Conservation (phyloP, 2,329 filamentous ascomycete genomes). For the Neoascochyta sp. region DNA sequence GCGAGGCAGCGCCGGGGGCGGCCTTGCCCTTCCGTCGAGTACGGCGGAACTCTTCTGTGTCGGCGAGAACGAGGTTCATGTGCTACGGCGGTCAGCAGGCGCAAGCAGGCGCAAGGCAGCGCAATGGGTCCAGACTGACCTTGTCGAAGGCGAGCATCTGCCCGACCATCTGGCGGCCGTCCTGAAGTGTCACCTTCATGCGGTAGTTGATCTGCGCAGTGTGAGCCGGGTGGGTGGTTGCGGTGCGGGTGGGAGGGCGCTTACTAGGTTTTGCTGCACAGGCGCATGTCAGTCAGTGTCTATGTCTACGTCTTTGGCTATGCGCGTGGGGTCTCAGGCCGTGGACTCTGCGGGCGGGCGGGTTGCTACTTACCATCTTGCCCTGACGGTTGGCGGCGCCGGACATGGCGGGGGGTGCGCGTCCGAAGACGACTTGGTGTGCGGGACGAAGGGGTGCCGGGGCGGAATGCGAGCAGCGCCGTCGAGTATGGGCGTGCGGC, state of each 20-base stretch:
- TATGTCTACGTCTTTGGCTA: too few species aligned
- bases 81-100: slow-evolving; percentile 58
- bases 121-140: slow-evolving; percentile 48
- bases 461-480: slow-evolving; percentile 8
- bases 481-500: slow-evolving; percentile 12
- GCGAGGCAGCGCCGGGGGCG: slow-evolving; percentile 60
- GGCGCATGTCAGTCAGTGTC: slow-evolving; percentile 42
- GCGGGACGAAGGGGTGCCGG: slow-evolving; percentile 5
- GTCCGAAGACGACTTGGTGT: slow-evolving; percentile 43
- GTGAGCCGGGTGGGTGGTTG: slow-evolving; percentile 19
- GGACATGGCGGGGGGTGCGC: slow-evolving; percentile 42
- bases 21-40: slow-evolving; percentile 56
- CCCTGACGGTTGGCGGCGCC: slow-evolving; percentile 77
- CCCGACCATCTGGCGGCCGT: slow-evolving; percentile 93
- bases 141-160: slow-evolving; percentile 99
- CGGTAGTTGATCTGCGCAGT: slow-evolving; percentile 87
- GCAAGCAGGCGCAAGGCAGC: background rate
- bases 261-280: slow-evolving; percentile 62
- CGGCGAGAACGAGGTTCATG: slow-evolving; percentile 98
- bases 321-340: slow-evolving; percentile 44
- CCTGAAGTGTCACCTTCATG: slow-evolving; percentile 93
- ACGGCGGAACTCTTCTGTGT: slow-evolving; percentile 65
- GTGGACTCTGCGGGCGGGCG: slow-evolving; percentile 33
- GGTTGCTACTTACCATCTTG: slow-evolving; percentile 87
- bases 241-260: slow-evolving; percentile 31